A percentile compares a stretch with the other conserved stretches of the same genome.
Evolutionary conservation across 768 basidiomycete species (phyloP).

Genomic region (Coprinopsis sp.): DNA sequence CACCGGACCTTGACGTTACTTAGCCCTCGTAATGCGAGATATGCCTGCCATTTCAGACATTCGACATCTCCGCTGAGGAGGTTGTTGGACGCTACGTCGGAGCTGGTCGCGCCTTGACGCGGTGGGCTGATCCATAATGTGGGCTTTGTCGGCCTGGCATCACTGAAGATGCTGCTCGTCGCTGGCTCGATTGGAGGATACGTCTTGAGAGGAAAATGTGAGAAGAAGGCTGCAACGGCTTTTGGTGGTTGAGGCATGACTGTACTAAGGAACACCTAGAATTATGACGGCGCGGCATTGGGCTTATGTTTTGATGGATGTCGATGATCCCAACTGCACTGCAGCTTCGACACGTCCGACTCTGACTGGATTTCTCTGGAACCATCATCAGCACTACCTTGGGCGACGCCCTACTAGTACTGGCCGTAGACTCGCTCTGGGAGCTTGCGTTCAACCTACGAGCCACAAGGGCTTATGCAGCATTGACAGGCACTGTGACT

Average conservation of each 20-base stretch:
- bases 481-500: too few relatives aligned
- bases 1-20: slow-evolving; percentile 50
- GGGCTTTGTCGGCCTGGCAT: slow-evolving; percentile 16
- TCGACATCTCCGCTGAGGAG: slow-evolving; percentile 76
- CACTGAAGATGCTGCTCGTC: slow-evolving; percentile 20
- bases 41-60: slow-evolving; percentile 89
- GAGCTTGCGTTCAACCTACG: too few relatives aligned
- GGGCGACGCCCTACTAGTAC: too few relatives aligned
- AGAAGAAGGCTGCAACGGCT: slow-evolving; percentile 46
- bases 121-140: slow-evolving; percentile 71
- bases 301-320: not conserved
- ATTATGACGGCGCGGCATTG: not conserved
- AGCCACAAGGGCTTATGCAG: too few relatives aligned
- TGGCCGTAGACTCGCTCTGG: too few relatives aligned
- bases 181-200: slow-evolving; percentile 38
- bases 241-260: slow-evolving; percentile 6
- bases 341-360: too few relatives aligned
- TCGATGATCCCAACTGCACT: too few relatives aligned
- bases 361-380: too few relatives aligned
- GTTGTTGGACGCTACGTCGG: slow-evolving; percentile 17
- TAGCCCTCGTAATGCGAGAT: slow-evolving; percentile 64
- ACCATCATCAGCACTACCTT: too few relatives aligned
- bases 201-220: slow-evolving; percentile 56
- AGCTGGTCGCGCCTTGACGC: slow-evolving; percentile 2
- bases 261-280: not conserved